Conservation (phyloP, 1,284 basidiomycete genomes). For the Ceratobasidium sp. region DNA sequence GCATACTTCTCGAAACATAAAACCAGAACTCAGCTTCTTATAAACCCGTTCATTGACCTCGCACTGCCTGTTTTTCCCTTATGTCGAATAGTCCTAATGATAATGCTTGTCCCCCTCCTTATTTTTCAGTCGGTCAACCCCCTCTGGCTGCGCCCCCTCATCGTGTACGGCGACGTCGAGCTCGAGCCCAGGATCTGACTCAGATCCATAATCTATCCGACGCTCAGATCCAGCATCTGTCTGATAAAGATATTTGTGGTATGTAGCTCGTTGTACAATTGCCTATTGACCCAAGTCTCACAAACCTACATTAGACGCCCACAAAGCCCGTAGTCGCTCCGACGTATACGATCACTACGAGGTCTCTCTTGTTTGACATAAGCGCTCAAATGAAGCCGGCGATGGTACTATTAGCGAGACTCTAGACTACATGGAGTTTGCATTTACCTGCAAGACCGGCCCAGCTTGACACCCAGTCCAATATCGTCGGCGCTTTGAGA, state of each 20-base stretch:
- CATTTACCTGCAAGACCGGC: not conserved
- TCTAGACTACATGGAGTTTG: not conserved
- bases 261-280: too few relatives aligned
- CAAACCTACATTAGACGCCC: not conserved
- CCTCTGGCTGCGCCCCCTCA: not conserved
- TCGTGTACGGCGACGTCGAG: not conserved
- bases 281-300: not conserved
- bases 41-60: not conserved
- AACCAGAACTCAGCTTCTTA: not conserved
- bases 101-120: not conserved
- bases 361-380: not conserved
- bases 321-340: not conserved
- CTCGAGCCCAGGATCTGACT: not conserved
- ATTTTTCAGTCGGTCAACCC: not conserved
- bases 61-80: not conserved
- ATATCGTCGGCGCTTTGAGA: not conserved
- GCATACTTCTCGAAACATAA: not conserved
- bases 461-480: not conserved
- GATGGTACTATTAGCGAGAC: not conserved
- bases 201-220: not conserved
- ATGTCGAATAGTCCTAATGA: too few relatives aligned
- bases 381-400: not conserved
- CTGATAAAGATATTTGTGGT: not conserved
- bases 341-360: constrained; percentile 2
- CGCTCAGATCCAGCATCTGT: not conserved